Percentiles rank a stretch among this genome's conserved stretches.
phyloP scores from a whole-genome alignment of 306 rosid species.

The Dryas alaskensis region DNA sequence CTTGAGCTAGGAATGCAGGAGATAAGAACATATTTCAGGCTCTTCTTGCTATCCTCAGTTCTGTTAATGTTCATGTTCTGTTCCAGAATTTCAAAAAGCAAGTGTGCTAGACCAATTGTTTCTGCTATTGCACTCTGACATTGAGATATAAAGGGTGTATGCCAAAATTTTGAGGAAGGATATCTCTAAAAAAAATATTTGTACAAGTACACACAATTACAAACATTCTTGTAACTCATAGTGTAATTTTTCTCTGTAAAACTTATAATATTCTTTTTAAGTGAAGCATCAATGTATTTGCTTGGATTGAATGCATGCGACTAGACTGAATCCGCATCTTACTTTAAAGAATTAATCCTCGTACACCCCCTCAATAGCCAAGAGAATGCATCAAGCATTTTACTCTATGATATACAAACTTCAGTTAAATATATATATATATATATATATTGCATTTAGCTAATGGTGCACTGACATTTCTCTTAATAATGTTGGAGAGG shows the following conservation, averaged over 20 bases:
- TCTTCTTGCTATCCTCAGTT: conserved; percentile 83
- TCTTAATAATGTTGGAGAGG: no score
- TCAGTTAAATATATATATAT: no score
- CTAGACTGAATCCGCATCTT: no score
- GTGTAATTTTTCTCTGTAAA: conserved; percentile 30
- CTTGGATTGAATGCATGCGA: background rate
- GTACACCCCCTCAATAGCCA: background rate
- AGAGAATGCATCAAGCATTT: background rate
- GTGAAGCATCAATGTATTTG: conserved; percentile 1
- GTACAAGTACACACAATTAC: conserved; percentile 5
- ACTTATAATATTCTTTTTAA: conserved; percentile 4
- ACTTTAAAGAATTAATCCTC: background rate
- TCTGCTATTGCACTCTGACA: conserved; percentile 61
- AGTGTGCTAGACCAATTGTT: conserved; percentile 70
- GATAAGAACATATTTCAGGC: conserved; percentile 95
- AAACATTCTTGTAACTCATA: conserved; percentile 10
- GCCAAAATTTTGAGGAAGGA: conserved; percentile 35
- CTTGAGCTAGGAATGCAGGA: conserved; percentile 97
- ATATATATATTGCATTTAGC: no score
- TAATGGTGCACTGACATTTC: no score
- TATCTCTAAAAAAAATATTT: conserved; percentile 36
- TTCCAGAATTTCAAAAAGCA: conserved; percentile 89
- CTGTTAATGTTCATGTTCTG: conserved; percentile 93
- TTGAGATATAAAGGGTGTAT: conserved; percentile 32
- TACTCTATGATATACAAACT: no score